phyloP scores from a whole-genome alignment of 345 rosid species.

The Aquilaria yunnanensis region DNA sequence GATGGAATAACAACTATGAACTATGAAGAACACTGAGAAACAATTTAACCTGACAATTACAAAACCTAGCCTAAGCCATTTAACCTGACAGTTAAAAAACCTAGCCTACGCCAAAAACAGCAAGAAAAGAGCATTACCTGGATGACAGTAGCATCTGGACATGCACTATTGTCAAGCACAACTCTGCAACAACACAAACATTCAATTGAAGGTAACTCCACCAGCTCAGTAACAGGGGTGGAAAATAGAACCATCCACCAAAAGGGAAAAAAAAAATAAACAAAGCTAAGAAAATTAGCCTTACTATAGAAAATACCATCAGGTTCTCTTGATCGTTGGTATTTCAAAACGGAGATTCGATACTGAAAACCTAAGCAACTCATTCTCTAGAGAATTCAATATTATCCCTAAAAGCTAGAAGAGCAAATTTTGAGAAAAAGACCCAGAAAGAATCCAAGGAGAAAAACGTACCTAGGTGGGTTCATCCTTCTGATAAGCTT shows the following conservation, averaged over 20 bases:
- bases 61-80: background rate
- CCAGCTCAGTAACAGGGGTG: background rate
- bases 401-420: slow-evolving; percentile 5
- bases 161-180: slow-evolving; percentile 63
- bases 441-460: background rate
- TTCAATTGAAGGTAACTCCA: slow-evolving; percentile 3
- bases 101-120: background rate
- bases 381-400: background rate
- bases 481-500: slow-evolving; percentile 89
- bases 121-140: slow-evolving; percentile 31
- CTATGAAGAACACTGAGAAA: too few species aligned
- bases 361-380: background rate
- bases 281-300: background rate
- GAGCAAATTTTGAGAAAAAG: slow-evolving; percentile 1
- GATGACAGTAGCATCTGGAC: slow-evolving; percentile 71
- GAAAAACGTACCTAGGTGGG: slow-evolving; percentile 54
- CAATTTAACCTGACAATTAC: slow-evolving; percentile 6
- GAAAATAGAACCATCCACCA: background rate
- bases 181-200: slow-evolving; percentile 44
- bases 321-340: slow-evolving; percentile 1
- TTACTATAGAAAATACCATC: background rate
- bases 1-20: too few species aligned
- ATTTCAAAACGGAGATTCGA: background rate
- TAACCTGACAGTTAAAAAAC: slow-evolving; percentile 8
- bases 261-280: background rate